phyloP scores from a whole-genome alignment of 2,329 filamentous ascomycete genomes.

The Trichoderma aggressivum region DNA sequence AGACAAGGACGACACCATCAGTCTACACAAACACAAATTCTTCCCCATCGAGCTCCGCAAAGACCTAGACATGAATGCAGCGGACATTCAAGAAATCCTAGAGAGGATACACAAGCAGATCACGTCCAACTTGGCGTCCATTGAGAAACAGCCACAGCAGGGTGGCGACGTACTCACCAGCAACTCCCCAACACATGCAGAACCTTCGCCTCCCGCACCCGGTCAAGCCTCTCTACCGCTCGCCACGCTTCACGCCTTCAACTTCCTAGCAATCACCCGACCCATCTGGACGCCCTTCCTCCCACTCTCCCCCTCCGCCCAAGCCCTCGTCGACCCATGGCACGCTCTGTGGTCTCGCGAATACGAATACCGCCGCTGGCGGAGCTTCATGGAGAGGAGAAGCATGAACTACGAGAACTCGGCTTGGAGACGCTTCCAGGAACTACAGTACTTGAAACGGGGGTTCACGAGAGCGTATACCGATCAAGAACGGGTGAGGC shows the following conservation, averaged over 20 bases:
- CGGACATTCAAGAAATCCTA: slow-evolving; percentile 10
- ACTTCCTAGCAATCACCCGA: slow-evolving; percentile 25
- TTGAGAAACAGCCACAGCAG: neutral
- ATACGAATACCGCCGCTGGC: neutral
- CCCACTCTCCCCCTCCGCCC: slow-evolving; percentile 15
- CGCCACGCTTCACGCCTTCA: slow-evolving; percentile 27
- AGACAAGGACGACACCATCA: neutral
- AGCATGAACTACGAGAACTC: slow-evolving; percentile 19
- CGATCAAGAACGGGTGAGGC: slow-evolving; percentile 21
- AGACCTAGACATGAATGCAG: slow-evolving; percentile 14
- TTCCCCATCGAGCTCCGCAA: neutral
- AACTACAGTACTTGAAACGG: slow-evolving; percentile 22
- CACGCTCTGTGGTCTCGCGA: slow-evolving; percentile 16
- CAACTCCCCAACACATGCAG: neutral
- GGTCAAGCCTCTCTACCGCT: slow-evolving; percentile 23
- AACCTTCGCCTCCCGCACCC: neutral
- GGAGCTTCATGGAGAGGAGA: slow-evolving; percentile 17
- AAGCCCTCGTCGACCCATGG: slow-evolving; percentile 23
- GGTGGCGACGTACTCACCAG: neutral
- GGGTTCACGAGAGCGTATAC: slow-evolving; percentile 21
- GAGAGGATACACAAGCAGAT: slow-evolving; percentile 5
- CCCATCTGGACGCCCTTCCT: slow-evolving; percentile 24
- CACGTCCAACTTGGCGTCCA: neutral
- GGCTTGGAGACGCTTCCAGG: slow-evolving; percentile 19
- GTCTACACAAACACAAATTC: slow-evolving; percentile 10